These are phyloP conservation scores for Sporothrix pseudoabietina DNA, from an alignment of 2,329 filamentous ascomycete species.

Conservation along the genomic window DNA sequence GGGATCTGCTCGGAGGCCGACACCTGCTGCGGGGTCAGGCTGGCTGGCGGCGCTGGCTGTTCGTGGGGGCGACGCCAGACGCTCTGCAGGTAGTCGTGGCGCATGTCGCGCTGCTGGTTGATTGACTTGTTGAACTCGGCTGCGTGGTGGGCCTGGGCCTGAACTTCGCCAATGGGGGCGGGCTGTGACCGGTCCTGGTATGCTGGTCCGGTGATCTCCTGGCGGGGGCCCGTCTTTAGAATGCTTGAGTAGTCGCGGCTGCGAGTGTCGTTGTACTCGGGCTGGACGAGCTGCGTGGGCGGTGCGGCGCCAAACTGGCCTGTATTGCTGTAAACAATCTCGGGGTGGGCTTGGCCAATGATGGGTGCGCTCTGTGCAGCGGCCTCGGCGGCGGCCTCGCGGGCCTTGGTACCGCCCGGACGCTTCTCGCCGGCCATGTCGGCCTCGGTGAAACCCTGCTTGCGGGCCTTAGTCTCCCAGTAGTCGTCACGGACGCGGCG, in stretches of 20 bases:
- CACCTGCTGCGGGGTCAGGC: constrained; percentile 53
- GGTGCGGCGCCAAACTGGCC: constrained; percentile 66
- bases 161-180: constrained; percentile 73
- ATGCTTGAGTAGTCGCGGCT: constrained; percentile 82
- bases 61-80: constrained; percentile 85
- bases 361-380: constrained; percentile 62
- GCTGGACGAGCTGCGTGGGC: constrained; percentile 65
- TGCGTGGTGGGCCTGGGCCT: constrained; percentile 83
- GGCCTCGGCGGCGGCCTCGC: constrained; percentile 77
- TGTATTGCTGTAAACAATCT: constrained; percentile 84
- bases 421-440: constrained; percentile 95
- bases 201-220: constrained; percentile 82
- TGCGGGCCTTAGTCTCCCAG: constrained; percentile 95
- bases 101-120: constrained; percentile 76
- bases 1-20: constrained; percentile 49
- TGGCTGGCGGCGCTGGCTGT: constrained; percentile 57
- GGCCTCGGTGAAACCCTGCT: constrained; percentile 97
- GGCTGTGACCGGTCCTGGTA: constrained; percentile 86
- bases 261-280: constrained; percentile 75
- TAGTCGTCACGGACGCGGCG: constrained; percentile 94
- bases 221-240: constrained; percentile 74
- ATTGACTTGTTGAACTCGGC: constrained; percentile 88
- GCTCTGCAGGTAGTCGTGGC: constrained; percentile 76
- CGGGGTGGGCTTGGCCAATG: constrained; percentile 71
- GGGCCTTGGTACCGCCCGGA: constrained; percentile 84